Evolutionary conservation across 495 filamentous ascomycete species (phyloP), one percentile per base, ranked within the genome.

Genomic region (Cercophora newfieldiana): DNA sequence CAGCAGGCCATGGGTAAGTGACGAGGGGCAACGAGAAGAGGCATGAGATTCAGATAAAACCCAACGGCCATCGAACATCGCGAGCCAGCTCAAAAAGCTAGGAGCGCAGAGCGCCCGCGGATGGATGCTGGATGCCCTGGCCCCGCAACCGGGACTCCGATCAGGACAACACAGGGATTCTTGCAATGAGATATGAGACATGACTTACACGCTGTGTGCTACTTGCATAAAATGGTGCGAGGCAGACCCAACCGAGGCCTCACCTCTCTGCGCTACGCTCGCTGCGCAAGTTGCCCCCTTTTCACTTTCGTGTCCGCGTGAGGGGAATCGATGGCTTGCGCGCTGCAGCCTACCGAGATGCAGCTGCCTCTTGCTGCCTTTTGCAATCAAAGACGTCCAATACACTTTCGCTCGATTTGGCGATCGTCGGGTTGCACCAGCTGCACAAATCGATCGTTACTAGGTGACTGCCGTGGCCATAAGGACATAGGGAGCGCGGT

Each of bases 181-280:
- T n/a, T 56, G 63, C 49, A 21, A 61, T 53, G 54, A 65, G 51
- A 61, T 58, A 57, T 57, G 29, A 65, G 65, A 63, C 59, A 56
- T 55, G 58, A 71, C 71, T 73, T 69, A 73, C 71, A 71, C 59
- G 28, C 58, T 56, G 59, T 64, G 57, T 66, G 64, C 64, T 62
- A 68, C 67, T 65, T 59, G 65, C 66, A 72, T 69, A 71, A 64
- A 70, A 63, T 58, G 55, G 37, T 44, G 37, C 12, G 37, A 44
- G 37, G 37, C 37, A 44, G 37, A 44, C 4, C 37, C 37, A 44
- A 14, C 37, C 37, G 12, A 44, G 37, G 37, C 37, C 37, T 44
- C 37, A 44, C 37, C 37, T 16, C 10, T 2, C 37, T 44, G 37
- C 37, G 30, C 30, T 33, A 12, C 30, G n/a, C 12, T 4, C 30